Percentiles rank a stretch among this genome's conserved stretches.
Evolutionary conservation across 495 filamentous ascomycete species (phyloP).

Genomic region (Peziza echinospora): DNA sequence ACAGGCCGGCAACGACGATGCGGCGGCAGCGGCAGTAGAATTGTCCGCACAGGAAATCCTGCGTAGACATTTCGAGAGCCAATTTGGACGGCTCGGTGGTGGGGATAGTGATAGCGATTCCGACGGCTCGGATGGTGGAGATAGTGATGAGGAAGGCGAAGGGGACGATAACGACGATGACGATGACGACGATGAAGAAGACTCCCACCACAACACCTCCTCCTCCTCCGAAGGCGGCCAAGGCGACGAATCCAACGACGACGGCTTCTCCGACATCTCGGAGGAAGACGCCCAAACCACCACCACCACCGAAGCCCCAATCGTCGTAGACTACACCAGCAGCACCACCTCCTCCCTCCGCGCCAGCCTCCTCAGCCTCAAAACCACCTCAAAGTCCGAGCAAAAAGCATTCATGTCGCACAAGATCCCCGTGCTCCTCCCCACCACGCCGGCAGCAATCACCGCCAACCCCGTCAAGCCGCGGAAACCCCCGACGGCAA

Average conservation of each 20-base stretch:
- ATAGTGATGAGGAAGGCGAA: slow-evolving; percentile 19
- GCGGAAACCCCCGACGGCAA: too few relatives aligned
- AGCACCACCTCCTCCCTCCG: too few relatives aligned
- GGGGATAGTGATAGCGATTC: slow-evolving; percentile 8
- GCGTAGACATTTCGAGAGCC: slow-evolving; percentile 64
- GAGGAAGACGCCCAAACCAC: background rate
- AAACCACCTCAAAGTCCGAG: slow-evolving; percentile 33
- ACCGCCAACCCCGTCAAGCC: slow-evolving; percentile 6
- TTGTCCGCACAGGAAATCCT: slow-evolving; percentile 51
- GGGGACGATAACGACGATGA: slow-evolving; percentile 14
- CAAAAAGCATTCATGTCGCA: slow-evolving; percentile 54
- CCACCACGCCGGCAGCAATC: slow-evolving; percentile 15
- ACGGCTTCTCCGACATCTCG: background rate
- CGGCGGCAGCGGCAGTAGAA: too few relatives aligned
- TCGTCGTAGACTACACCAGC: slow-evolving; percentile 46
- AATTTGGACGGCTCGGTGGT: slow-evolving; percentile 49
- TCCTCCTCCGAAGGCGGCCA: too few relatives aligned
- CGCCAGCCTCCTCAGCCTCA: too few relatives aligned
- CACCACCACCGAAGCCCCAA: slow-evolving; percentile 19
- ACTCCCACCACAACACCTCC: slow-evolving; percentile 3
- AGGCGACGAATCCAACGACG: background rate
- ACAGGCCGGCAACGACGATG: too few relatives aligned
- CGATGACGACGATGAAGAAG: slow-evolving; percentile 10
- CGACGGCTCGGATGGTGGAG: slow-evolving; percentile 13
- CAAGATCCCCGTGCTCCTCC: slow-evolving; percentile 24